These are phyloP conservation scores for Radiomyces spectabilis DNA, from an alignment of 192 early-diverging fungal species.

Conservation along the genomic window DNA sequence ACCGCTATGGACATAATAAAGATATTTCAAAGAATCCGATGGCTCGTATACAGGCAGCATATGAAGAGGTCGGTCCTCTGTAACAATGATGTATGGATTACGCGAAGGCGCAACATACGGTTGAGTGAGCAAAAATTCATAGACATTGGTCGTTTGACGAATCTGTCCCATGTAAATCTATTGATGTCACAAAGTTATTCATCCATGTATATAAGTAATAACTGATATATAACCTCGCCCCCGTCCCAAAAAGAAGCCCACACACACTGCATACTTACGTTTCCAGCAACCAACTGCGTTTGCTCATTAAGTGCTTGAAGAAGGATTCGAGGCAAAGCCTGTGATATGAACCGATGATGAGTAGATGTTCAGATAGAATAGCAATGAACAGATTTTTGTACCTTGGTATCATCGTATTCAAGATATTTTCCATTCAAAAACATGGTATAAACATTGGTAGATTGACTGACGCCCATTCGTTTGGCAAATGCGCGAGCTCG, in stretches of 20 bases:
- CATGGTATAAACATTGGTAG: slow-evolving; percentile 33
- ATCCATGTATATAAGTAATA: too few species aligned
- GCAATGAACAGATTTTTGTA: too few species aligned
- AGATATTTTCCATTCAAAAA: slow-evolving; percentile 82
- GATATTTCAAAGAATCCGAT: neutral
- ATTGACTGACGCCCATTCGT: slow-evolving; percentile 10
- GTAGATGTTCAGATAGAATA: too few species aligned
- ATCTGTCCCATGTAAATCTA: slow-evolving; percentile 50
- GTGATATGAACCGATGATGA: too few species aligned
- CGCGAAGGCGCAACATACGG: slow-evolving; percentile 53
- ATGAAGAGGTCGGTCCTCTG: slow-evolving; percentile 32
- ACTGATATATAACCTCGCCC: neutral
- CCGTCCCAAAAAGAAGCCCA: neutral
- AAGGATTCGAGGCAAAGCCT: slow-evolving; percentile 26
- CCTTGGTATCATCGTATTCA: slow-evolving; percentile 43
- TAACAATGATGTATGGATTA: slow-evolving; percentile 56
- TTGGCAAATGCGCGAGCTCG: neutral
- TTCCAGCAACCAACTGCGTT: slow-evolving; percentile 17
- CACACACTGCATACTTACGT: slow-evolving; percentile 22
- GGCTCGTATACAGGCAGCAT: slow-evolving; percentile 25
- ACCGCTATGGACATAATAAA: slow-evolving; percentile 2
- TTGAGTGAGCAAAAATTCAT: slow-evolving; percentile 62
- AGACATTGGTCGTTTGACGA: slow-evolving; percentile 45
- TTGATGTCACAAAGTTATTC: neutral
- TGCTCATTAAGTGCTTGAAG: slow-evolving; percentile 14